These are phyloP conservation scores for Microstroma glucosiphilum DNA, from an alignment of 1,284 basidiomycete species.

Conservation along the genomic window DNA sequence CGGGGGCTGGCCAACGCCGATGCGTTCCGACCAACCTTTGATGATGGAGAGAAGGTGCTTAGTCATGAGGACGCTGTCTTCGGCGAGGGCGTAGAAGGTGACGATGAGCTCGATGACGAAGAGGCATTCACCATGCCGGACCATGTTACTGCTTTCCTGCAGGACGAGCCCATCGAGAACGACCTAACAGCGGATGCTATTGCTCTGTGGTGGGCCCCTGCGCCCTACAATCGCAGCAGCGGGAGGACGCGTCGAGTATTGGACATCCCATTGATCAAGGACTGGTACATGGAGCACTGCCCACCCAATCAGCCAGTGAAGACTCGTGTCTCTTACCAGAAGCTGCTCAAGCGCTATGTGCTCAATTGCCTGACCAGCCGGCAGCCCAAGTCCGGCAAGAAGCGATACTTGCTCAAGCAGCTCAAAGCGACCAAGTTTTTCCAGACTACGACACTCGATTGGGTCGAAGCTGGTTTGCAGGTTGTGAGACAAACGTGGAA, in stretches of 20 bases:
- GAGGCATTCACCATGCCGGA: conserved; percentile 85
- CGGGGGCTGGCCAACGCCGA: conserved; percentile 29
- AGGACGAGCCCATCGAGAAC: conserved; percentile 73
- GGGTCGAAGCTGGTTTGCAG: conserved; percentile 98
- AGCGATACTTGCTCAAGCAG: conserved; percentile 92
- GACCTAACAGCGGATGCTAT: conserved; percentile 94
- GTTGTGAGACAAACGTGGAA: conserved; percentile 98
- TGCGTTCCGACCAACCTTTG: conserved; percentile 34
- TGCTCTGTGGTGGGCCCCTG: conserved; percentile 96
- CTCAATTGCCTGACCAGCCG: conserved; percentile 85
- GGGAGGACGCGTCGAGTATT: conserved; percentile 89
- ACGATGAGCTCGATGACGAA: conserved; percentile 54
- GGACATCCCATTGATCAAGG: conserved; percentile 91
- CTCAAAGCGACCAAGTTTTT: conserved; percentile 99
- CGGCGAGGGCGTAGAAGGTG: conserved; percentile 67
- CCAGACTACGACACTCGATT: conserved; percentile 94
- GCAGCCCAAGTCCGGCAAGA: conserved; percentile 91
- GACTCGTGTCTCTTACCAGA: conserved; percentile 98
- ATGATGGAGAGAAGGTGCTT: conserved; percentile 52
- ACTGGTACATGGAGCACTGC: conserved; percentile 91
- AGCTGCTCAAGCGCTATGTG: conserved; percentile 92
- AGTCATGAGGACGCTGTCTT: conserved; percentile 89
- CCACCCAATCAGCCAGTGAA: conserved; percentile 94
- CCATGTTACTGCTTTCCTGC: conserved; percentile 73
- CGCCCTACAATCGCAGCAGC: conserved; percentile 87